Conservation (phyloP, 1,139 yeast species). For the Hyphopichia buzzinii region DNA sequence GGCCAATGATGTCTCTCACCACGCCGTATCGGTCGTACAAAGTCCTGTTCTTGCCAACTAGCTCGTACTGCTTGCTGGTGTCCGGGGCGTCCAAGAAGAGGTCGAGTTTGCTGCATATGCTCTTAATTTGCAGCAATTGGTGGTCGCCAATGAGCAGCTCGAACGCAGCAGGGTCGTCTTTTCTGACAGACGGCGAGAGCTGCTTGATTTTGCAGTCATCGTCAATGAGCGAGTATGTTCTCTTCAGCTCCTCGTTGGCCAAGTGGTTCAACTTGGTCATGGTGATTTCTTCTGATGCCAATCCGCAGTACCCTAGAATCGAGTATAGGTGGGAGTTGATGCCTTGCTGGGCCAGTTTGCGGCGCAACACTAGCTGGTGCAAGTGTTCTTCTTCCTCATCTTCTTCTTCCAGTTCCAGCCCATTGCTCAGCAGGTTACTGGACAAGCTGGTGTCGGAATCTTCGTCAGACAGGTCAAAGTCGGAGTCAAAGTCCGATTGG, state of each 20-base stretch:
- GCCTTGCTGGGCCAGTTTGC: constrained; percentile 13
- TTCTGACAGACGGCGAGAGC: constrained; percentile 19
- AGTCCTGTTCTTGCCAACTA: constrained; percentile 23
- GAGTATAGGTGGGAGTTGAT: constrained; percentile 23
- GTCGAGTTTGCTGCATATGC: constrained; percentile 43
- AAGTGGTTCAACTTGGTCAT: constrained; percentile 17
- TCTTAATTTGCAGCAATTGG: constrained; percentile 52
- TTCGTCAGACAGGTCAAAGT: constrained; percentile 18
- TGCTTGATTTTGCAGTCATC: constrained; percentile 21
- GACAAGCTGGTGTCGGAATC: no score
- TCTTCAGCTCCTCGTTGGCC: constrained; percentile 35
- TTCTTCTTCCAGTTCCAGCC: constrained; percentile 10
- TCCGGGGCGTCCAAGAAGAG: constrained; percentile 19
- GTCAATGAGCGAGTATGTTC: constrained; percentile 32
- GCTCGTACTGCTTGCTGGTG: constrained; percentile 14
- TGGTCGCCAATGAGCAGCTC: constrained; percentile 58
- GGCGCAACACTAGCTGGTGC: constrained; percentile 22
- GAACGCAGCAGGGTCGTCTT: constrained; percentile 12
- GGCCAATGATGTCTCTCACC: constrained; percentile 78
- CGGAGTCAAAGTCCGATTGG: constrained; percentile 8
- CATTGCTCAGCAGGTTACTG: no score
- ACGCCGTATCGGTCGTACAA: constrained; percentile 66
- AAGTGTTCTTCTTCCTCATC: constrained; percentile 18
- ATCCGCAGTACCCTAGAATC: constrained; percentile 37
- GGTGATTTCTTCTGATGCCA: constrained; percentile 12